phyloP scores from a whole-genome alignment of 73 alveolate species.

The Stentor roeselii region DNA sequence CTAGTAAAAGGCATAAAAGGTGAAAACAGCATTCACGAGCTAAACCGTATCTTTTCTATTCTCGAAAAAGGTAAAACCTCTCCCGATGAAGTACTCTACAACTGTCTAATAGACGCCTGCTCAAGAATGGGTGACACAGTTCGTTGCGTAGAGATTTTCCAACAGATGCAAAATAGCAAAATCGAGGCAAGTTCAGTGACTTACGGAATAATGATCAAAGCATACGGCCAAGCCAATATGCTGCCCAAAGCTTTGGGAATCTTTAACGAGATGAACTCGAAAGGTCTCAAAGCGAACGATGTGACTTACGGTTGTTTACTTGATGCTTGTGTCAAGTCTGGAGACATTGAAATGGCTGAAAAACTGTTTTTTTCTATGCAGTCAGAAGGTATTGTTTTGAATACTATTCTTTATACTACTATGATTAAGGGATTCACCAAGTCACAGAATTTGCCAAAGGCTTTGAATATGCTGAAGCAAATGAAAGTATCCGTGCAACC shows the following conservation, averaged over 20 bases:
- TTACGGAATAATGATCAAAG: slow-evolving; percentile 86
- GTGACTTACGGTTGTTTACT: slow-evolving; percentile 89
- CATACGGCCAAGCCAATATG: slow-evolving; percentile 84
- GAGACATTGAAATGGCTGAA: slow-evolving; percentile 73
- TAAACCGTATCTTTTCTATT: slow-evolving; percentile 68
- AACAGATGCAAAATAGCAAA: slow-evolving; percentile 71
- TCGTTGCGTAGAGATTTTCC: slow-evolving; percentile 76
- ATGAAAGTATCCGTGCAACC: slow-evolving; percentile 78
- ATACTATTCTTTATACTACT: slow-evolving; percentile 84
- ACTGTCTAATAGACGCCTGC: slow-evolving; percentile 92
- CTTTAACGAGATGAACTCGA: slow-evolving; percentile 69
- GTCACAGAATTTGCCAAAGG: slow-evolving; percentile 66
- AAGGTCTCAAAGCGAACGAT: slow-evolving; percentile 66
- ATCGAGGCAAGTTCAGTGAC: slow-evolving; percentile 80
- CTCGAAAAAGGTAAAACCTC: slow-evolving; percentile 37
- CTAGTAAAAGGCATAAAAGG: slow-evolving; percentile 82
- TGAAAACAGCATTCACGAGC: slow-evolving; percentile 35
- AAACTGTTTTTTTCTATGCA: slow-evolving; percentile 73
- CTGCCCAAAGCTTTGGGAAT: slow-evolving; percentile 75
- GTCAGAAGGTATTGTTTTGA: slow-evolving; percentile 69
- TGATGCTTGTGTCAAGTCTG: slow-evolving; percentile 87
- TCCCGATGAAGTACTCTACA: slow-evolving; percentile 89
- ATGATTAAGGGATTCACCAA: slow-evolving; percentile 84
- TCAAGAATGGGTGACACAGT: slow-evolving; percentile 66
- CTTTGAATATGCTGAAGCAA: slow-evolving; percentile 62